These are phyloP conservation scores for Fusarium coffeatum DNA, from an alignment of 2,329 filamentous ascomycete species.

Conservation along the genomic window DNA sequence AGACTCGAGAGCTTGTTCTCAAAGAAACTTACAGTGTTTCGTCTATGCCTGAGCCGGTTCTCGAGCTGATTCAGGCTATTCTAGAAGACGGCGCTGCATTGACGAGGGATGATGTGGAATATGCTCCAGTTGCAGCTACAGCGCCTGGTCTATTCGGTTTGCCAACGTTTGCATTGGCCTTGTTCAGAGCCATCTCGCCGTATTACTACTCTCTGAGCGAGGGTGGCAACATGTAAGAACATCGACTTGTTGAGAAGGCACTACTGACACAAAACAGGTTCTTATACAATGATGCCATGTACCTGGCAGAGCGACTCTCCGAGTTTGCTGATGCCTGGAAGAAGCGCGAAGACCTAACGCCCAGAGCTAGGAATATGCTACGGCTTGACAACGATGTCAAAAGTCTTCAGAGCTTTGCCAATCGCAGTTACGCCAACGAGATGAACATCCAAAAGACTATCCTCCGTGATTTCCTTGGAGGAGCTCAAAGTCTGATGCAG, in stretches of 20 bases:
- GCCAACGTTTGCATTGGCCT: slow-evolving; percentile 78
- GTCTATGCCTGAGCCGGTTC: slow-evolving; percentile 82
- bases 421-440: slow-evolving; percentile 70
- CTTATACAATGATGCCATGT: slow-evolving; percentile 75
- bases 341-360: slow-evolving; percentile 62
- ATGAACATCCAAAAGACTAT: slow-evolving; percentile 70
- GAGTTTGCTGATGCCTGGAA: slow-evolving; percentile 65
- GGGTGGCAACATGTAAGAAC: slow-evolving; percentile 72
- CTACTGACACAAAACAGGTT: slow-evolving; percentile 57
- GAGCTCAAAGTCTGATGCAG: slow-evolving; percentile 69
- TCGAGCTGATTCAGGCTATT: slow-evolving; percentile 71
- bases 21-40: slow-evolving; percentile 91
- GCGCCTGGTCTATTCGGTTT: slow-evolving; percentile 77
- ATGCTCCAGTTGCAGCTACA: slow-evolving; percentile 72
- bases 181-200: slow-evolving; percentile 81
- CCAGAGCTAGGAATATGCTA: slow-evolving; percentile 64
- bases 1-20: slow-evolving; percentile 76
- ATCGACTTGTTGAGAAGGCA: background rate
- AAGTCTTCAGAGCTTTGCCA: slow-evolving; percentile 69
- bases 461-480: slow-evolving; percentile 70
- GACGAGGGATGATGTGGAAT: slow-evolving; percentile 62
- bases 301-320: slow-evolving; percentile 68
- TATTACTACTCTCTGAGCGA: slow-evolving; percentile 75
- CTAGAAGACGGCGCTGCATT: slow-evolving; percentile 71
- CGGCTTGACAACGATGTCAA: slow-evolving; percentile 70